These are phyloP conservation scores for Pogostemon cablin DNA, from an alignment of 257 asterid genomes.

Conservation along the genomic window DNA sequence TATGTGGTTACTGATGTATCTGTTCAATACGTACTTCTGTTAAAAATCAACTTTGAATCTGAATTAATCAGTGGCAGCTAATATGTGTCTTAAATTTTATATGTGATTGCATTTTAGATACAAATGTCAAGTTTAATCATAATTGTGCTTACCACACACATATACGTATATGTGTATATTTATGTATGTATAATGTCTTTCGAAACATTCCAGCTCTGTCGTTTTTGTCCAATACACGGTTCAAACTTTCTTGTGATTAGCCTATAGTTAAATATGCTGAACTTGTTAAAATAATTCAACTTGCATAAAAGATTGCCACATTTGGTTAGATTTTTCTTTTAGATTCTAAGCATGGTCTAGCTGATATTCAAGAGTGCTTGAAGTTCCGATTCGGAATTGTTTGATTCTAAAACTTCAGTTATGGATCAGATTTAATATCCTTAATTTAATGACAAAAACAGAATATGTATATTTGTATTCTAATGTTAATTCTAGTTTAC, in stretches of 20 bases:
- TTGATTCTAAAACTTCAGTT: background rate
- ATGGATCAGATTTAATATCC: background rate
- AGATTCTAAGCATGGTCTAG: background rate
- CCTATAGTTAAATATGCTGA: background rate
- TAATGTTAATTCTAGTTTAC: background rate
- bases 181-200: background rate
- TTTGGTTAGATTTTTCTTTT: background rate
- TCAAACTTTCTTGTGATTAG: background rate
- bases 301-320: background rate
- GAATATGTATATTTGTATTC: background rate
- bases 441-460: background rate
- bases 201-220: background rate
- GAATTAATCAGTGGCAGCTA: background rate
- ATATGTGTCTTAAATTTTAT: background rate
- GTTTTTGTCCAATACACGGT: background rate
- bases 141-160: background rate
- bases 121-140: background rate
- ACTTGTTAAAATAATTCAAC: background rate
- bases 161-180: background rate
- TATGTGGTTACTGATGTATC: constrained; percentile 7
- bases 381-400: constrained; percentile 5
- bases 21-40: background rate
- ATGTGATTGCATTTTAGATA: background rate
- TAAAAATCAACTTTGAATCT: background rate
- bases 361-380: background rate